Evolutionary conservation across 2,329 filamentous ascomycete species (phyloP), one percentile per base, ranked within the genome.

Genomic region (Colletotrichum navitas): DNA sequence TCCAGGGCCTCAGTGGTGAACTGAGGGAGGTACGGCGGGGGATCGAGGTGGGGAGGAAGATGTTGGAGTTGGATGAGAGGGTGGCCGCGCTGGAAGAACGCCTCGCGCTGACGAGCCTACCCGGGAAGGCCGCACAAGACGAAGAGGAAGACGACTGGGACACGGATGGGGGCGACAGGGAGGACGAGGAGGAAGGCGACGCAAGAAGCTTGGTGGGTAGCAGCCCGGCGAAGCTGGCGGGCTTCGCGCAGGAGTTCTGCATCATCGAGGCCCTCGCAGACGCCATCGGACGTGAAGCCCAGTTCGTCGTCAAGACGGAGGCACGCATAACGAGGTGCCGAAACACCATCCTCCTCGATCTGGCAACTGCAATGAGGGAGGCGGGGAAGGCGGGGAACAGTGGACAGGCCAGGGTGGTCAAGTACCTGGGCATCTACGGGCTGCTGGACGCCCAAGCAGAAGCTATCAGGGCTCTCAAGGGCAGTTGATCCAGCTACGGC

Each of bases 51-150:
- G 90, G 88, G 0, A 81, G 89, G 72, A 85, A 85, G 75, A 85
- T 95, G 83, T 78, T 95, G 36, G 92, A 94, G 78, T 81, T 92
- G 24, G 89, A 92, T 65, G 89, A 90, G 72, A 79, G 90, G 66
- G 77, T 94, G 47, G 83, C 84, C 7, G 86, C 88, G 65, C 79
- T 95, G 55, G 93, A 95, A 78, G 87, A 86, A 51, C 83, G 85
- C 43, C 80, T 95, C 34, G 87, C 89, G 56, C 83, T 94, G 32
- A 86, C 80, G 26, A 82, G 81, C 63, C 32, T 78, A 43, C 78
- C 78, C 71, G 75, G 10, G 3, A 77, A 51, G 76, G 75, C 49
- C 71, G 71, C 61, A 66, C 77, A 12, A 66, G 80, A 77, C 11
- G 78, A 76, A 52, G 80, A 81, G 5, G 81, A 83, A 2, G 82